A percentile compares a stretch with the other conserved stretches of the same genome.
Evolutionary conservation across 2,329 filamentous ascomycete genomes (phyloP).

Genomic region (Sporothrix dimorphospora): DNA sequence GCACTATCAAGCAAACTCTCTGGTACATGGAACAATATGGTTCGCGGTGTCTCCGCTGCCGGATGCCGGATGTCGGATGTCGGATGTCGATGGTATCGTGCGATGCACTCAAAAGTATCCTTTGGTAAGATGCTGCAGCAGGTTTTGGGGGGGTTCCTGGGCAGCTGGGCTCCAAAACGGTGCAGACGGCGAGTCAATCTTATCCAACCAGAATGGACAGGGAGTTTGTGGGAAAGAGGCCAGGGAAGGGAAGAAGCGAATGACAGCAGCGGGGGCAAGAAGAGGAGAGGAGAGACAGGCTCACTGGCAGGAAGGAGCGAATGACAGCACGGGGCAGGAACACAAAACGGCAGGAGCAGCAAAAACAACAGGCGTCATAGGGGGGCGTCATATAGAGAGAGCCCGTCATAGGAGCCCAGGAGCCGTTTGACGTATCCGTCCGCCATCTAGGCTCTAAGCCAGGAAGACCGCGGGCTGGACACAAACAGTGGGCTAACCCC

Average conservation of each 20-base stretch:
- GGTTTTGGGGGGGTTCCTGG: too few relatives aligned
- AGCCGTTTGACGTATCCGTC: background rate
- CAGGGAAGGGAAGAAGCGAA: background rate
- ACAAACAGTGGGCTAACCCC: too few relatives aligned
- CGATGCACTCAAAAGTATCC: background rate
- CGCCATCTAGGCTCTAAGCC: too few relatives aligned
- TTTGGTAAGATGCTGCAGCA: background rate
- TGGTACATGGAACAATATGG: background rate
- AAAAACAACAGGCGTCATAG: conserved; percentile 7
- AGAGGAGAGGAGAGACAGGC: background rate
- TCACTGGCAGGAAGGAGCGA: conserved; percentile 18
- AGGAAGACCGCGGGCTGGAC: too few relatives aligned
- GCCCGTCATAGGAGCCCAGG: background rate
- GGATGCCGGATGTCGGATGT: background rate
- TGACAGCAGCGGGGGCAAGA: background rate
- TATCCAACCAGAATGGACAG: background rate
- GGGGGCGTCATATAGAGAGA: conserved; percentile 7
- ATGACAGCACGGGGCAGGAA: background rate
- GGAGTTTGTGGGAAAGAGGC: background rate
- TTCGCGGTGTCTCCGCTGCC: background rate
- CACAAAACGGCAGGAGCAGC: background rate
- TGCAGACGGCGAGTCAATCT: background rate
- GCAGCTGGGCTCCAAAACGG: background rate
- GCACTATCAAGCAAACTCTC: background rate
- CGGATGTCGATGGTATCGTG: background rate